phyloP scores from a whole-genome alignment of 2,329 filamentous ascomycete species.

The Aschersonia sp. region DNA sequence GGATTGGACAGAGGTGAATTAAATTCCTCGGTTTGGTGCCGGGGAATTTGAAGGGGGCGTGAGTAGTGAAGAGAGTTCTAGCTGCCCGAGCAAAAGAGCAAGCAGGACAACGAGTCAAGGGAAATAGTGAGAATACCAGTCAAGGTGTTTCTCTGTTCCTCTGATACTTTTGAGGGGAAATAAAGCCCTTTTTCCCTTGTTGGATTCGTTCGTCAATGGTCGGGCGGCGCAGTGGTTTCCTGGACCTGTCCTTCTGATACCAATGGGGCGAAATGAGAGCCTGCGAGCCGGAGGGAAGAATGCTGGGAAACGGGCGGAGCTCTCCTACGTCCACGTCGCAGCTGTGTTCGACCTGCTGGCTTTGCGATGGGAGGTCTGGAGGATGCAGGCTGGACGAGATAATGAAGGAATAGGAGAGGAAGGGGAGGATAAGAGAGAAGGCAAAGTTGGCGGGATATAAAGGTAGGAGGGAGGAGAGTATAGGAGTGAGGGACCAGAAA shows the following conservation, averaged over 20 bases:
- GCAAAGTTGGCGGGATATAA: conserved; percentile 21
- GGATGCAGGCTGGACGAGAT: conserved; percentile 33
- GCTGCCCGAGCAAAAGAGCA: conserved; percentile 5
- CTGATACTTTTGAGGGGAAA: background rate
- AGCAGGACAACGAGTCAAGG: conserved; percentile 2
- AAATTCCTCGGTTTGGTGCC: conserved; percentile 27
- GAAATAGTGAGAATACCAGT: conserved; percentile 22
- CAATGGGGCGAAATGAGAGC: too few species aligned
- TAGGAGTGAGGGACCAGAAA: conserved; percentile 42
- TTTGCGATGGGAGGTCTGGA: conserved; percentile 22
- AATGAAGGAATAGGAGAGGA: conserved; percentile 36
- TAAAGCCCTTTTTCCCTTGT: conserved; percentile 6
- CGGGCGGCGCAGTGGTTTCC: conserved; percentile 6
- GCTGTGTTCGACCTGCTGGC: conserved; percentile 18
- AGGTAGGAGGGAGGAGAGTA: conserved; percentile 30
- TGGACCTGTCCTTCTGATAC: conserved; percentile 1
- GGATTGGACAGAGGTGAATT: conserved; percentile 14
- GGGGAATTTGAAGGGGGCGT: conserved; percentile 23
- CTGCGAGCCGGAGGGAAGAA: conserved; percentile 9
- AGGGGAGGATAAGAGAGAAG: conserved; percentile 24
- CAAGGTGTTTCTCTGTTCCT: conserved; percentile 18
- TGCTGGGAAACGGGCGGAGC: conserved; percentile 11
- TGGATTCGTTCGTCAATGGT: conserved; percentile 1
- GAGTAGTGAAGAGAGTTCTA: conserved; percentile 7
- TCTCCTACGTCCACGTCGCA: conserved; percentile 19